phyloP scores from a whole-genome alignment of 768 basidiomycete genomes.

The Mycena belliarum region DNA sequence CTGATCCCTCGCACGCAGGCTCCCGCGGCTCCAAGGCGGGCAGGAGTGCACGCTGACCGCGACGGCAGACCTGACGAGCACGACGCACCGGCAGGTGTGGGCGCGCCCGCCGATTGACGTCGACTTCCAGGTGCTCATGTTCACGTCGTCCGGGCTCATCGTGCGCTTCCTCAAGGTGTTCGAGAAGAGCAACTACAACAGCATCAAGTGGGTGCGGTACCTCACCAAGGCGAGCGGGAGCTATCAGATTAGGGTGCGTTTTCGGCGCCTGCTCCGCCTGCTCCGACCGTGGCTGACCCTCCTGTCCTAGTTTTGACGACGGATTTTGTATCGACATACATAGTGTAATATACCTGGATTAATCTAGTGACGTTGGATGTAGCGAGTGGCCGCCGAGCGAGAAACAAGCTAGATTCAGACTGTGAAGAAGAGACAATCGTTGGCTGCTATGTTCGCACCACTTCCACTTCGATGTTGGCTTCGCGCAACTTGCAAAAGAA shows the following conservation, averaged over 20 bases:
- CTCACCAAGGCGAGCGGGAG: constrained; percentile 91
- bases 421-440: too few species aligned
- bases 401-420: too few species aligned
- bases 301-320: too few species aligned
- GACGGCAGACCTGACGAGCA: constrained; percentile 80
- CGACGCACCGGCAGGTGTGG: constrained; percentile 95
- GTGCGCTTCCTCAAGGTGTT: constrained; percentile 98
- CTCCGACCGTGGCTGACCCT: too few species aligned
- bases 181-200: constrained; percentile 92
- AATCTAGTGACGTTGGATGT: too few species aligned
- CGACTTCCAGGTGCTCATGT: constrained; percentile 99
- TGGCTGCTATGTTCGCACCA: too few species aligned
- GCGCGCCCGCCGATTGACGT: constrained; percentile 96
- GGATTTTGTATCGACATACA: too few species aligned
- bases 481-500: too few species aligned
- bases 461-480: too few species aligned
- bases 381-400: too few species aligned
- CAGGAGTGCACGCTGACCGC: constrained; percentile 87
- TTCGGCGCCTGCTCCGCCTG: too few species aligned
- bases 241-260: constrained; percentile 85
- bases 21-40: constrained; percentile 90
- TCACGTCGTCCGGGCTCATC: constrained; percentile 93
- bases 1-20: constrained; percentile 45
- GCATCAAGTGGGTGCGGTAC: constrained; percentile 95
- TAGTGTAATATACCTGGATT: too few species aligned